Conservation (phyloP, 225 moss, liverwort and hornwort genomes). For the Ulota crispa region DNA sequence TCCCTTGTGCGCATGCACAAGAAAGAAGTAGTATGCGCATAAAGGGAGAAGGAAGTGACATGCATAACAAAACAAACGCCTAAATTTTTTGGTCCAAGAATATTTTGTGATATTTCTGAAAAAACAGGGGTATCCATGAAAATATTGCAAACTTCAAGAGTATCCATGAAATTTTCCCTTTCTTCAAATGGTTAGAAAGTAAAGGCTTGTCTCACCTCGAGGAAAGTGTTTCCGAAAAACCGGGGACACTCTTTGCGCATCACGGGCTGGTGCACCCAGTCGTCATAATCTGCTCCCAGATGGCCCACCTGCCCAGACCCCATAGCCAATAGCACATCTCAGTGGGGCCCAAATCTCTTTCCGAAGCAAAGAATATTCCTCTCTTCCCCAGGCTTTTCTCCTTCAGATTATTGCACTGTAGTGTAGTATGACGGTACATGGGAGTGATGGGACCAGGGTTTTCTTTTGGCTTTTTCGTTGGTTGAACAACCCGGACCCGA, state of each 20-base stretch:
- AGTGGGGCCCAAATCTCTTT: neutral
- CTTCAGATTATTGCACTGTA: neutral
- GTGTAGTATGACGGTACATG: neutral
- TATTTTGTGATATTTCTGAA: too few relatives aligned
- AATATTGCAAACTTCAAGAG: too few relatives aligned
- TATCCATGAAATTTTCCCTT: too few relatives aligned
- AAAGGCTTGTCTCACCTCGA: conserved; percentile 40
- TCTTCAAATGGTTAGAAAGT: neutral
- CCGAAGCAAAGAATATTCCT: neutral
- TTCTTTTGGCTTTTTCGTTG: neutral
- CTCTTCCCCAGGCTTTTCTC: too few relatives aligned
- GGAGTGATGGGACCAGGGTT: too few relatives aligned
- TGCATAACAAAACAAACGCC: too few relatives aligned
- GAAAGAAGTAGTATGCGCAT: too few relatives aligned
- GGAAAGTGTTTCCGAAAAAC: conserved; percentile 48
- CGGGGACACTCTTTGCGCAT: conserved; percentile 51
- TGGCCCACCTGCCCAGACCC: conserved; percentile 28
- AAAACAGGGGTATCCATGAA: too few relatives aligned
- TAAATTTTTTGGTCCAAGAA: too few relatives aligned
- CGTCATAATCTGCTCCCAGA: conserved; percentile 62
- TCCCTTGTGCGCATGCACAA: too few relatives aligned
- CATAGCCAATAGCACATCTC: neutral
- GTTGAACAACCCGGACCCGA: too few relatives aligned
- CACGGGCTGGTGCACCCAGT: conserved; percentile 70
- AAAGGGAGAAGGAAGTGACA: too few relatives aligned